Conservation (phyloP, 106 monocot species). For the Dendrobium officinale region DNA sequence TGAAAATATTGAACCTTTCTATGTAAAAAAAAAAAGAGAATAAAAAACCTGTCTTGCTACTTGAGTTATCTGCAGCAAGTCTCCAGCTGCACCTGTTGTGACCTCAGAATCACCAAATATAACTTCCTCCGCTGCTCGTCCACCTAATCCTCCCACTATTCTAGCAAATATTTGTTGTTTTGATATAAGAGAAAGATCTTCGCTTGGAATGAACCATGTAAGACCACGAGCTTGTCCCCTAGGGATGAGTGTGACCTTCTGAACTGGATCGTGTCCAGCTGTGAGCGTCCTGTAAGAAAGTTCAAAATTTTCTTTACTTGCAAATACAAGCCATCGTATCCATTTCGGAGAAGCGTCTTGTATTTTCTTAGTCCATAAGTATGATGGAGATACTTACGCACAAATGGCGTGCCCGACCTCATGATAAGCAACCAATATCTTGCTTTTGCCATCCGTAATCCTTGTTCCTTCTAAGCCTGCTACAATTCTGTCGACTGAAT, state of each 20-base stretch:
- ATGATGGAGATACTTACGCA: slow-evolving; percentile 29
- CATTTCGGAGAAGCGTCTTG: no score
- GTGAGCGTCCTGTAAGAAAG: slow-evolving; percentile 43
- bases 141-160: slow-evolving; percentile 64
- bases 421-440: slow-evolving; percentile 61
- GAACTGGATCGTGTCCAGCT: slow-evolving; percentile 61
- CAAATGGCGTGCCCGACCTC: slow-evolving; percentile 72
- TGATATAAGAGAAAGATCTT: slow-evolving; percentile 51
- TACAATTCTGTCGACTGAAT: slow-evolving; percentile 61
- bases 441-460: slow-evolving; percentile 63
- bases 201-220: slow-evolving; percentile 63
- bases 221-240: slow-evolving; percentile 65
- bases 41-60: slow-evolving; percentile 44
- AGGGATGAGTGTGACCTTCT: slow-evolving; percentile 60
- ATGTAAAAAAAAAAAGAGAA: no score
- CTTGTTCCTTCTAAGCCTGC: slow-evolving; percentile 64
- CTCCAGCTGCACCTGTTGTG: slow-evolving; percentile 73
- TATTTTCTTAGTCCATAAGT: no score
- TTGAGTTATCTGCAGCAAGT: slow-evolving; percentile 59
- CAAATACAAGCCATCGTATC: no score
- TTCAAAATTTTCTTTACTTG: background rate
- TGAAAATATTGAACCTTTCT: no score
- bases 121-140: slow-evolving; percentile 62
- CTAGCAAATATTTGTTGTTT: slow-evolving; percentile 59
- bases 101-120: slow-evolving; percentile 61